Percentiles rank a stretch among this genome's conserved stretches.
phyloP scores from a whole-genome alignment of 192 early-diverging fungal species.

The Coemansia sp. region DNA sequence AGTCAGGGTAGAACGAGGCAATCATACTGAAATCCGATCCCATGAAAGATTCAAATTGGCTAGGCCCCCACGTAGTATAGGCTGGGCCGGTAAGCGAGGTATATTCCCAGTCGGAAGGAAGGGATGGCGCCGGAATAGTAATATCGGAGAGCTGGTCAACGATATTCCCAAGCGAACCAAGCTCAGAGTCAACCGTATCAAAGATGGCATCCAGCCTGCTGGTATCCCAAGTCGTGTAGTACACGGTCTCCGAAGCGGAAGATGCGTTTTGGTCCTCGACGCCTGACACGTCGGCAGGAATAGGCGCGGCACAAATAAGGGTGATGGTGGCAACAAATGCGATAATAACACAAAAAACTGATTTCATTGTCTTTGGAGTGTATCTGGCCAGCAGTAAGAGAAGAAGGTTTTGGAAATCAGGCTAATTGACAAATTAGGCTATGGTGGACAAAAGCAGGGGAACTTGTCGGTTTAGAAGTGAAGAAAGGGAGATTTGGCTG shows the following conservation, averaged over 20 bases:
- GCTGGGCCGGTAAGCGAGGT: not conserved
- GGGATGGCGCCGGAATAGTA: not conserved
- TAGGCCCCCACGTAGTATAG: conserved; percentile 8
- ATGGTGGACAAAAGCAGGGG: not conserved
- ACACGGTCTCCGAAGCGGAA: not conserved
- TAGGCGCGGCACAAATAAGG: not conserved
- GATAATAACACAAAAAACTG: not conserved
- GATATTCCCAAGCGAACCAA: not conserved
- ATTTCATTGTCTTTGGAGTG: not conserved
- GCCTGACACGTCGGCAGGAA: not conserved
- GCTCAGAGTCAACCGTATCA: not conserved
- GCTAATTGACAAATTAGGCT: not conserved
- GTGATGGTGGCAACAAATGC: not conserved
- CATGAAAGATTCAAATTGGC: conserved; percentile 11
- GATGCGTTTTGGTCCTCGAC: not conserved
- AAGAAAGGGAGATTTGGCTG: not conserved
- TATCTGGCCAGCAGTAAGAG: too few species aligned
- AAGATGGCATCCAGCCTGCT: not conserved
- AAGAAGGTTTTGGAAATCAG: not conserved
- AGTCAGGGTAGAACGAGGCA: not conserved
- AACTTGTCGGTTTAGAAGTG: not conserved
- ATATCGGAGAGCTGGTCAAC: not conserved
- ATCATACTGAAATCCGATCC: not conserved
- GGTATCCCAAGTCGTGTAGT: conserved; percentile 8
- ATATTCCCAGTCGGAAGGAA: not conserved